phyloP scores from a whole-genome alignment of 257 asterid species.

The Solanum ahanhuiri region DNA sequence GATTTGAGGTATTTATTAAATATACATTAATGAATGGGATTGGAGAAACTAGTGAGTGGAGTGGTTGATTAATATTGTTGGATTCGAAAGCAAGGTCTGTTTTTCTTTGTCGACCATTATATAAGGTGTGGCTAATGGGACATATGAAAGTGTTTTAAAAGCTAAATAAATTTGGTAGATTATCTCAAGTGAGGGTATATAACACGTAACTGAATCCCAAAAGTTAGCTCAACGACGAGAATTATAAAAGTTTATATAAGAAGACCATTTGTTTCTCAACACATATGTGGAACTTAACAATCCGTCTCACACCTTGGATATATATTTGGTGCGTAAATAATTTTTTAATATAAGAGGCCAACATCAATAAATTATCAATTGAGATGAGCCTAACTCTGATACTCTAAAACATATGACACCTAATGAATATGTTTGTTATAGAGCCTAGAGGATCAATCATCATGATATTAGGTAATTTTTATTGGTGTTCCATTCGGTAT shows the following conservation, averaged over 20 bases:
- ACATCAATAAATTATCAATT: neutral
- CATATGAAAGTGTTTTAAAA: neutral
- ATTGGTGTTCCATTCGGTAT: too few relatives aligned
- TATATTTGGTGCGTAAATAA: neutral
- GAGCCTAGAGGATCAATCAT: neutral
- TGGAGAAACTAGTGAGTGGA: neutral
- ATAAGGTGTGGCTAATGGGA: neutral
- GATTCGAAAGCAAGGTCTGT: neutral
- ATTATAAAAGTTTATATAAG: neutral
- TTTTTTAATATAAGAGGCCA: neutral
- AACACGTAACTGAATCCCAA: too few relatives aligned
- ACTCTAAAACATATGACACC: neutral
- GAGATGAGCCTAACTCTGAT: accelerated
- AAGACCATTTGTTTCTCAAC: neutral
- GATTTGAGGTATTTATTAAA: neutral
- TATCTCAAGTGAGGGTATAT: neutral
- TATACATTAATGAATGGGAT: neutral
- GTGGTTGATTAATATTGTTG: neutral
- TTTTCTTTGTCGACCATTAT: constrained; percentile 10
- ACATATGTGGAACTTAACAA: neutral
- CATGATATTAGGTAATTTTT: neutral
- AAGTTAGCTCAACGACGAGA: neutral
- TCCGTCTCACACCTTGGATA: too few relatives aligned
- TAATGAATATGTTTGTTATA: neutral
- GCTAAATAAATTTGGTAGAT: neutral